Conservation (phyloP, 106 monocot species). For the Dendrobium catenatum region DNA sequence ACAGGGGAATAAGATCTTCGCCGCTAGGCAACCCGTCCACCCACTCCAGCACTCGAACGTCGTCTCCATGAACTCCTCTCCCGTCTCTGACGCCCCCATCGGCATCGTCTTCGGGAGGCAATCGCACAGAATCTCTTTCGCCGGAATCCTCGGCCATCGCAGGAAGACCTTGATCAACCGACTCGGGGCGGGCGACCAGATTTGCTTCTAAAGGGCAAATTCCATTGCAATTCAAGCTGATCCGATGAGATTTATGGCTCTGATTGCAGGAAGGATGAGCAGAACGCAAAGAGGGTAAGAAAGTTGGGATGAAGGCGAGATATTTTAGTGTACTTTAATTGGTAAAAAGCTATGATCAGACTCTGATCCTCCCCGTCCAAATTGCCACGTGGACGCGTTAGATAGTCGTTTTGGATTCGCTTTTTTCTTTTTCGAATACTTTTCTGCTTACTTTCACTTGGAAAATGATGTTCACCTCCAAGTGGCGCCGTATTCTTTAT, state of each 20-base stretch:
- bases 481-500: neutral
- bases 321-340: neutral
- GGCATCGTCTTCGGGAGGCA: neutral
- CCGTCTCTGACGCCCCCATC: neutral
- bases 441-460: neutral
- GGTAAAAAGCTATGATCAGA: too few relatives aligned
- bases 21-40: slow-evolving; percentile 8
- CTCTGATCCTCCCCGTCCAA: too few relatives aligned
- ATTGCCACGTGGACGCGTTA: neutral
- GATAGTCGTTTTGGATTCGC: neutral
- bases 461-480: neutral
- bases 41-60: slow-evolving; percentile 2
- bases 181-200: neutral
- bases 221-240: neutral
- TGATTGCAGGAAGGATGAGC: neutral
- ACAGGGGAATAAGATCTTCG: slow-evolving; percentile 10
- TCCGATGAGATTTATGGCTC: neutral
- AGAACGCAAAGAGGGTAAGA: neutral
- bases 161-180: neutral
- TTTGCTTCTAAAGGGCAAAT: neutral
- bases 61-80: neutral
- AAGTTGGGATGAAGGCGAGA: neutral
- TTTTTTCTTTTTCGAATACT: neutral
- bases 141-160: neutral
- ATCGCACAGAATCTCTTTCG: neutral